These are phyloP conservation scores for Microbotryomycetes sp. DNA, from an alignment of 1,284 basidiomycete genomes.

Conservation along the genomic window DNA sequence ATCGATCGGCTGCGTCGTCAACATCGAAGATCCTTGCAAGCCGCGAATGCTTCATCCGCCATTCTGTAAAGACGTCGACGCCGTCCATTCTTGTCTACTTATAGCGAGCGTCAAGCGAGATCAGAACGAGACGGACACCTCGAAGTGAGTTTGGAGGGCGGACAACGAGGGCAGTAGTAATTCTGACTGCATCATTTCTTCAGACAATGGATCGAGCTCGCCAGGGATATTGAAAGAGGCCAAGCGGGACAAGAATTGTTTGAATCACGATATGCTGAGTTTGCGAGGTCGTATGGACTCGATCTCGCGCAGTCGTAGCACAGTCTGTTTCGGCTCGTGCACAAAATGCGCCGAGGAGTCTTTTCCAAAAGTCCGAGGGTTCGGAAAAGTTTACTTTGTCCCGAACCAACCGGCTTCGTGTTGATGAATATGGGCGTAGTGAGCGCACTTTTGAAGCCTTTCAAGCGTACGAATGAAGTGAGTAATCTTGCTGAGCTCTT, in stretches of 20 bases:
- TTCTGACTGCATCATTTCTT: no score
- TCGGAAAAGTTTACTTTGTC: no score
- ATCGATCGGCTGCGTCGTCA: conserved; percentile 9
- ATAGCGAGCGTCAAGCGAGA: conserved; percentile 1
- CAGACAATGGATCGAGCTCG: conserved; percentile 15
- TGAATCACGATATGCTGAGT: conserved; percentile 7
- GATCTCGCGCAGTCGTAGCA: no score
- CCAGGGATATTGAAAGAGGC: conserved; percentile 14
- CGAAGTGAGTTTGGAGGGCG: conserved; percentile 12
- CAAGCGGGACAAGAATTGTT: conserved; percentile 21
- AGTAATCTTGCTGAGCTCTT: no score
- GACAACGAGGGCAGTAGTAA: no score
- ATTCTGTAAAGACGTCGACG: conserved; percentile 11
- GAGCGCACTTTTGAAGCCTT: no score
- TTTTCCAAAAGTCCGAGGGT: no score
- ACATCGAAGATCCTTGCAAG: neutral
- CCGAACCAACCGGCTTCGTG: no score
- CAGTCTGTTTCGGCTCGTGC: no score
- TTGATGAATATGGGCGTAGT: no score
- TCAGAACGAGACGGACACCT: neutral
- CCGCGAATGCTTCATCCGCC: neutral
- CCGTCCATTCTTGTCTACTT: conserved; percentile 7
- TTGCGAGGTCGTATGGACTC: neutral
- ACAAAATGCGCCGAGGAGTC: no score
- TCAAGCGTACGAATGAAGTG: no score